A percentile compares a stretch with the other conserved stretches of the same genome.
Conservation (phyloP, 2,329 filamentous ascomycete species). For the Coleophoma cylindrospora region DNA sequence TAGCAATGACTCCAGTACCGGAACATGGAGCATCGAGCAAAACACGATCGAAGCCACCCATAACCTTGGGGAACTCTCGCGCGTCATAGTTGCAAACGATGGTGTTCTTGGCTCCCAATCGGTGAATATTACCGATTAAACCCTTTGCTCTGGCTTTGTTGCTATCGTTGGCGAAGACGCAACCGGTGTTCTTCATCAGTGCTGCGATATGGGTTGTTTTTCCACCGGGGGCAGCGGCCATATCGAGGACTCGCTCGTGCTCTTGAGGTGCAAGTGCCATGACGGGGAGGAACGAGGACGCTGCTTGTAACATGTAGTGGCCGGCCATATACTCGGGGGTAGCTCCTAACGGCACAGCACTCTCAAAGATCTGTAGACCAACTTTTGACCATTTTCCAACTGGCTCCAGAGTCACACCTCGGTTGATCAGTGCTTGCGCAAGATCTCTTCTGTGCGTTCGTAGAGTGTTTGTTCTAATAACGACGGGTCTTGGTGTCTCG, state of each 20-base stretch:
- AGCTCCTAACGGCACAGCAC: conserved; percentile 72
- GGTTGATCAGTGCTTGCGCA: conserved; percentile 90
- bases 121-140: conserved; percentile 96
- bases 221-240: conserved; percentile 93
- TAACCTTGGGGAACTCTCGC: conserved; percentile 86
- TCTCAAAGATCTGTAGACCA: conserved; percentile 93
- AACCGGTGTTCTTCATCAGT: conserved; percentile 95
- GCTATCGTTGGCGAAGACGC: conserved; percentile 93
- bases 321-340: conserved; percentile 96
- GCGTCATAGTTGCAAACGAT: conserved; percentile 96
- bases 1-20: conserved; percentile 94
- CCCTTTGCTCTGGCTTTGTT: conserved; percentile 92
- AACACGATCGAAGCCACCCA: conserved; percentile 94
- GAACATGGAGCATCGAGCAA: conserved; percentile 93
- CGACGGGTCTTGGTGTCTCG: conserved; percentile 87
- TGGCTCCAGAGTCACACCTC: conserved; percentile 91
- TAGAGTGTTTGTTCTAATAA: conserved; percentile 95
- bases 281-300: conserved; percentile 92
- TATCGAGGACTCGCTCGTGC: conserved; percentile 82
- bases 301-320: conserved; percentile 96
- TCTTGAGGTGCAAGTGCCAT: conserved; percentile 96
- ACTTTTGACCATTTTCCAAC: conserved; percentile 99
- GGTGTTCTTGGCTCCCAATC: conserved; percentile 87
- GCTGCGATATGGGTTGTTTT: conserved; percentile 97
- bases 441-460: conserved; percentile 73